These are phyloP conservation scores for Nitzschia inconspicua DNA, from an alignment of 108 stramenopile species.

Conservation along the genomic window DNA sequence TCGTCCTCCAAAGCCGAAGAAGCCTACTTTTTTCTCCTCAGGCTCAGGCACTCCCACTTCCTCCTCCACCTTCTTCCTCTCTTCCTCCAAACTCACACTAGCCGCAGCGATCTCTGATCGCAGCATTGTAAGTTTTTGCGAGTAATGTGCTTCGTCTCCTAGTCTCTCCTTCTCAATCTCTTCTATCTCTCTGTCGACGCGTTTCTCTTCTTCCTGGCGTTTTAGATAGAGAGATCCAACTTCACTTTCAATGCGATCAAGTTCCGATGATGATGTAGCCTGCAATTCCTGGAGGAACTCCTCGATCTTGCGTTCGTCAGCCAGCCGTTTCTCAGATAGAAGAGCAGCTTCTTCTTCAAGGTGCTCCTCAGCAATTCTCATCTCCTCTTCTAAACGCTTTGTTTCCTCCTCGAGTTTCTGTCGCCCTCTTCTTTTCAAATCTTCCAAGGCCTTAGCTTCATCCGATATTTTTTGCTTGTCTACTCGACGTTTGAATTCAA, in stretches of 20 bases:
- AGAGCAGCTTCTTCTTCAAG: conserved; percentile 14
- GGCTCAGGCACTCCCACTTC: background rate
- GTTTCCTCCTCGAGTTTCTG: background rate
- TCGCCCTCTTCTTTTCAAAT: background rate
- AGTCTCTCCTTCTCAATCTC: background rate
- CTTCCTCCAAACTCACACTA: conserved; percentile 1
- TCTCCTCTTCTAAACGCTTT: conserved; percentile 11
- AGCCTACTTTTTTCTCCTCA: conserved; percentile 3
- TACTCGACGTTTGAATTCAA: conserved; percentile 17
- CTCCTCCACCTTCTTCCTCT: background rate
- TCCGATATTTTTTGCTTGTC: conserved; percentile 14
- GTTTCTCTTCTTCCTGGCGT: background rate
- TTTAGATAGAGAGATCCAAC: background rate
- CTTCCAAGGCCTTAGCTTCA: background rate
- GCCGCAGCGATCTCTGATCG: background rate
- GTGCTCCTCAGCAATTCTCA: background rate
- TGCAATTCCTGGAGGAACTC: background rate
- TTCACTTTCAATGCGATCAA: conserved; percentile 8
- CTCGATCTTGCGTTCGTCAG: background rate
- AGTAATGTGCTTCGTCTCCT: conserved; percentile 4
- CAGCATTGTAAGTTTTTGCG: conserved; percentile 3
- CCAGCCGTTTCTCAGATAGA: conserved; percentile 1
- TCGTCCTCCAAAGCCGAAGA: conserved; percentile 12
- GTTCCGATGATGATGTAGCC: background rate
- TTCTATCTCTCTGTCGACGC: conserved; percentile 5